Conservation (phyloP, 441 rosid species). For the Pelargonium citronellum region DNA sequence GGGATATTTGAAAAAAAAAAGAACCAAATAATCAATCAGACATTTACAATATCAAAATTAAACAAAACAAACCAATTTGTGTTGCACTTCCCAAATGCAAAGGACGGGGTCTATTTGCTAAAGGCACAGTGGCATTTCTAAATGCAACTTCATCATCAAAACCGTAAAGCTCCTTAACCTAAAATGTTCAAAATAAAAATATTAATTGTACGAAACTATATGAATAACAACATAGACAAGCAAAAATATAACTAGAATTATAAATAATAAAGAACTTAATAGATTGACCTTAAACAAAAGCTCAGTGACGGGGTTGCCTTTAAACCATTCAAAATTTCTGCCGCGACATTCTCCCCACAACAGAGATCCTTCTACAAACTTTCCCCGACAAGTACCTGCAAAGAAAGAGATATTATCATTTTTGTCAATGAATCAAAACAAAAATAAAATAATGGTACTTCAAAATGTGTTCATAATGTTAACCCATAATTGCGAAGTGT, state of each 20-base stretch:
- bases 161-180: slow-evolving; percentile 96
- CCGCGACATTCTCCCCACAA: slow-evolving; percentile 91
- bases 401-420: background rate
- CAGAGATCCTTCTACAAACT: slow-evolving; percentile 87
- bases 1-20: no score
- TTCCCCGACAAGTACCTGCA: slow-evolving; percentile 95
- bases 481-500: background rate
- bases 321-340: slow-evolving; percentile 88
- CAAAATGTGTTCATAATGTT: background rate
- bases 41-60: slow-evolving; percentile 12
- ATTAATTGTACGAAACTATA: slow-evolving; percentile 11
- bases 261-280: slow-evolving; percentile 4
- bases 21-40: slow-evolving; percentile 13
- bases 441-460: background rate
- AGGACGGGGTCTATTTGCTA: slow-evolving; percentile 73
- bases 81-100: slow-evolving; percentile 92
- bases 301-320: slow-evolving; percentile 61
- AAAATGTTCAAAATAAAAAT: slow-evolving; percentile 4
- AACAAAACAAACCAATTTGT: slow-evolving; percentile 68
- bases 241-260: background rate
- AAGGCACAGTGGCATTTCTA: slow-evolving; percentile 67
- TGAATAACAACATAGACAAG: background rate
- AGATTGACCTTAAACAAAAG: slow-evolving; percentile 57
- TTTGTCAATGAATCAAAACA: background rate
- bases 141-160: slow-evolving; percentile 63